Percentiles rank a stretch among this genome's conserved stretches.
These are phyloP conservation scores for Linderniella brevidens DNA, from an alignment of 257 asterid genomes.

Conservation along the genomic window DNA sequence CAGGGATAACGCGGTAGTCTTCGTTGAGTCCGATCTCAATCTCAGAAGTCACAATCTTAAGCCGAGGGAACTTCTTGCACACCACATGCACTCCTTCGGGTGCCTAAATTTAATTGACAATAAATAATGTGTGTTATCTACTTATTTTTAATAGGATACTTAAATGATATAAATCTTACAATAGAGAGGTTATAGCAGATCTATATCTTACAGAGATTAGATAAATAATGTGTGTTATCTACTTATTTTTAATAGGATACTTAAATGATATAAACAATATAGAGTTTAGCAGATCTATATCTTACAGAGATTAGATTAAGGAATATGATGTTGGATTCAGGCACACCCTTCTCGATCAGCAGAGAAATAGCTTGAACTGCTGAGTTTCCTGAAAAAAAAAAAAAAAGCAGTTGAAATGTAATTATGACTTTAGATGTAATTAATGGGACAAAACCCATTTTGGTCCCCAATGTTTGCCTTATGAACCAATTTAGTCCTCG, in stretches of 20 bases:
- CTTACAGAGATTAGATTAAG: constrained; percentile 94
- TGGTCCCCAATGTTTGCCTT: too few species aligned
- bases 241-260: neutral
- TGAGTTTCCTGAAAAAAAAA: constrained; percentile 59
- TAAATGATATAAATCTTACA: neutral
- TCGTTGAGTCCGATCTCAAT: constrained; percentile 75
- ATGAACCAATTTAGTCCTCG: too few species aligned
- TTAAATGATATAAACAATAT: neutral
- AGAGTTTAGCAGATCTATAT: neutral
- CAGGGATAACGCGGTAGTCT: constrained; percentile 85
- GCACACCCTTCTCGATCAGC: constrained; percentile 85
- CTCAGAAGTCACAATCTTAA: constrained; percentile 98
- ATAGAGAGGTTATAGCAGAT: too few species aligned
- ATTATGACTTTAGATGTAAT: neutral
- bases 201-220: constrained; percentile 67
- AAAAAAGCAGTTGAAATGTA: neutral
- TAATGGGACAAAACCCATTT: too few species aligned
- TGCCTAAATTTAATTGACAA: constrained; percentile 30
- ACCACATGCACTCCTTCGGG: constrained; percentile 97
- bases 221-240: too few species aligned
- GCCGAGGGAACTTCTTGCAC: constrained; percentile 75
- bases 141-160: neutral
- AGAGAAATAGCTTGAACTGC: constrained; percentile 88
- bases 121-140: neutral
- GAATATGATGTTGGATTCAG: constrained; percentile 84